phyloP scores from a whole-genome alignment of 2,329 filamentous ascomycete genomes.

The Fusarium brachygibbosum region DNA sequence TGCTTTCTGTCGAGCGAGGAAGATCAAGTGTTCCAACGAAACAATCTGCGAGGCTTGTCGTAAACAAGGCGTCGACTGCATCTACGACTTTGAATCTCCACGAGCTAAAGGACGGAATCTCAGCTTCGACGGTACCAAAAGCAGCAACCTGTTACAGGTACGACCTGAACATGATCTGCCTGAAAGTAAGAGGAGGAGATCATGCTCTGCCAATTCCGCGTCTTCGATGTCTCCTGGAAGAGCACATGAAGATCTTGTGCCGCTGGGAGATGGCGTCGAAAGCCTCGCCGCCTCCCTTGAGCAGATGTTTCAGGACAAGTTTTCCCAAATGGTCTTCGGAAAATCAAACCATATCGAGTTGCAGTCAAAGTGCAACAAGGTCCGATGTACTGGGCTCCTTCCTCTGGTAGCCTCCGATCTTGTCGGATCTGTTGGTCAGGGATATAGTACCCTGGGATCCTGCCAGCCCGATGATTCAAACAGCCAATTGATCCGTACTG shows the following conservation, averaged over 20 bases:
- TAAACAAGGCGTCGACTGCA: constrained; percentile 55
- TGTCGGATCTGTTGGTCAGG: constrained; percentile 49
- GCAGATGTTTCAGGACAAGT: constrained; percentile 50
- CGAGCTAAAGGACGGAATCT: constrained; percentile 49
- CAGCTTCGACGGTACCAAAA: constrained; percentile 47
- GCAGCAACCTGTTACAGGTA: constrained; percentile 31
- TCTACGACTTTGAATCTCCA: constrained; percentile 55
- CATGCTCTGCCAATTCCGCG: constrained; percentile 46
- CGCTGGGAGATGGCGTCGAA: constrained; percentile 37
- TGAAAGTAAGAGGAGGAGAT: constrained; percentile 45
- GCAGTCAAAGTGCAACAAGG: constrained; percentile 15
- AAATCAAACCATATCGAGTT: not conserved
- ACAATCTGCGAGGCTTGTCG: constrained; percentile 56
- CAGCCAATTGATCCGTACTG: constrained; percentile 49
- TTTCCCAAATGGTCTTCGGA: constrained; percentile 22
- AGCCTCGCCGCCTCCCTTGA: constrained; percentile 51
- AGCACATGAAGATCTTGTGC: constrained; percentile 40
- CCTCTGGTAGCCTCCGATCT: constrained; percentile 51
- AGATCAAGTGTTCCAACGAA: constrained; percentile 57
- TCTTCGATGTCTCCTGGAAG: constrained; percentile 44
- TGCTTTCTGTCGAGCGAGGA: constrained; percentile 55
- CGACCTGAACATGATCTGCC: constrained; percentile 26
- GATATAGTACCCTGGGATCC: constrained; percentile 51
- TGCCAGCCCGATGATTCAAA: constrained; percentile 48
- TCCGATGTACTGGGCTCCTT: constrained; percentile 48